A percentile compares a stretch with the other conserved stretches of the same genome.
Conservation (phyloP, 768 basidiomycete species). For the Stropharia rugosoannulata region DNA sequence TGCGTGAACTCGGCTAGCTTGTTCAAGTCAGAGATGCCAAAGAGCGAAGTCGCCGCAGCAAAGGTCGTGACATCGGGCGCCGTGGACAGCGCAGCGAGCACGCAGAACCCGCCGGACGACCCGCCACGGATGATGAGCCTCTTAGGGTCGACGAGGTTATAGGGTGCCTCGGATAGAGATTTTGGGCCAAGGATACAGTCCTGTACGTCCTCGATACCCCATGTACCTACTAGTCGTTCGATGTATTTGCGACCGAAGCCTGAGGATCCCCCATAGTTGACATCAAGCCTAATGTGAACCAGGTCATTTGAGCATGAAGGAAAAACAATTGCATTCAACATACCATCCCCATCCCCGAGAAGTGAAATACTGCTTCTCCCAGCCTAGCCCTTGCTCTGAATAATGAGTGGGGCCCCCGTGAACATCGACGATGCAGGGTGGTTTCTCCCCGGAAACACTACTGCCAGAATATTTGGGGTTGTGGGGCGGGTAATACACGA, state of each 20-base stretch:
- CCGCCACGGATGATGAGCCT: constrained; percentile 71
- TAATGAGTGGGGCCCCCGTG: constrained; percentile 74
- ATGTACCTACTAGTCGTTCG: constrained; percentile 57
- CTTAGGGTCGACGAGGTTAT: constrained; percentile 58
- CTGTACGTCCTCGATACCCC: constrained; percentile 74
- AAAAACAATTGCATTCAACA: background rate
- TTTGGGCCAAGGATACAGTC: constrained; percentile 61
- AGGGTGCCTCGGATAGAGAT: constrained; percentile 41
- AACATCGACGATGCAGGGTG: constrained; percentile 62
- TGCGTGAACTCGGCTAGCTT: constrained; percentile 62
- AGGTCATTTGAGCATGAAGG: background rate
- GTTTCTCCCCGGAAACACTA: constrained; percentile 49
- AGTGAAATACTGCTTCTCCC: constrained; percentile 65
- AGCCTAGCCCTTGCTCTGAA: constrained; percentile 44
- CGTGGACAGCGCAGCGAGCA: constrained; percentile 46
- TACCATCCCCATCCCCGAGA: constrained; percentile 76
- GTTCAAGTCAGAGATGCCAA: constrained; percentile 65
- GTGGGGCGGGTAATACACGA: constrained; percentile 64
- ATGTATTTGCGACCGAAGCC: constrained; percentile 73
- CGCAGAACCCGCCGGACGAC: constrained; percentile 74
- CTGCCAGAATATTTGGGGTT: constrained; percentile 60
- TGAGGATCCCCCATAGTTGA: constrained; percentile 76
- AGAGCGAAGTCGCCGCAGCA: constrained; percentile 62
- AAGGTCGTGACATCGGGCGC: constrained; percentile 45
- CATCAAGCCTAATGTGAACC: constrained; percentile 50